phyloP scores from a whole-genome alignment of 106 monocot species.

The Chionographis japonica region DNA sequence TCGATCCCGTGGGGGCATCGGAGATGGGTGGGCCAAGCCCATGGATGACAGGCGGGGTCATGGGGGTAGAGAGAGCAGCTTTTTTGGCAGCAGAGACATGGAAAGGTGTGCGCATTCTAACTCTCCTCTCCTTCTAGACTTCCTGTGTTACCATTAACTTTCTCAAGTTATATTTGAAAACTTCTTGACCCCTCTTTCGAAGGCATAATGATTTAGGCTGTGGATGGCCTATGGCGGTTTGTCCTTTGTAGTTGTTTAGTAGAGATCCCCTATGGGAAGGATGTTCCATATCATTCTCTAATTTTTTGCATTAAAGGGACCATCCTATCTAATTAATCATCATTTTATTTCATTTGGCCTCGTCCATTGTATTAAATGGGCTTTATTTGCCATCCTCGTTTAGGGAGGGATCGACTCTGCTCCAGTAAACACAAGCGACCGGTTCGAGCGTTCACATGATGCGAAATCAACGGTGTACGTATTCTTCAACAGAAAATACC shows the following conservation, averaged over 20 bases:
- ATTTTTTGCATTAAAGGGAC: too few relatives aligned
- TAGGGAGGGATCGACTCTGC: too few relatives aligned
- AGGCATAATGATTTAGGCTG: not conserved
- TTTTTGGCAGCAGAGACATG: slow-evolving; percentile 32
- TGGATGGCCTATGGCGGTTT: not conserved
- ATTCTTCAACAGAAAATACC: too few relatives aligned
- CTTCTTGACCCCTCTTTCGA: not conserved
- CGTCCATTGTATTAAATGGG: too few relatives aligned
- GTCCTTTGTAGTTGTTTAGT: not conserved
- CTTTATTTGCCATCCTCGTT: too few relatives aligned
- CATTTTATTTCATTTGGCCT: too few relatives aligned
- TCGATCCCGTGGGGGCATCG: slow-evolving; percentile 58
- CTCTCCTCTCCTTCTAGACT: not conserved
- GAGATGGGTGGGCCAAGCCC: slow-evolving; percentile 42
- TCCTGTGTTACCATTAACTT: not conserved
- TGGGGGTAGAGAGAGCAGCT: slow-evolving; percentile 38
- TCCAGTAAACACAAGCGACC: too few relatives aligned
- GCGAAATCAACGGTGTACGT: too few relatives aligned
- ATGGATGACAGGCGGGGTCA: slow-evolving; percentile 55
- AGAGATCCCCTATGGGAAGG: too few relatives aligned
- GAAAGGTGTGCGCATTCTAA: slow-evolving; percentile 46
- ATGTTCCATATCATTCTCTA: too few relatives aligned
- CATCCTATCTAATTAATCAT: too few relatives aligned
- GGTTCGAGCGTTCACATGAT: too few relatives aligned
- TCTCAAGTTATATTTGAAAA: not conserved